Evolutionary conservation across 192 early-diverging fungal genomes (phyloP), one percentile per base, ranked within the genome.

Genomic region (Coemansia aciculifera): DNA sequence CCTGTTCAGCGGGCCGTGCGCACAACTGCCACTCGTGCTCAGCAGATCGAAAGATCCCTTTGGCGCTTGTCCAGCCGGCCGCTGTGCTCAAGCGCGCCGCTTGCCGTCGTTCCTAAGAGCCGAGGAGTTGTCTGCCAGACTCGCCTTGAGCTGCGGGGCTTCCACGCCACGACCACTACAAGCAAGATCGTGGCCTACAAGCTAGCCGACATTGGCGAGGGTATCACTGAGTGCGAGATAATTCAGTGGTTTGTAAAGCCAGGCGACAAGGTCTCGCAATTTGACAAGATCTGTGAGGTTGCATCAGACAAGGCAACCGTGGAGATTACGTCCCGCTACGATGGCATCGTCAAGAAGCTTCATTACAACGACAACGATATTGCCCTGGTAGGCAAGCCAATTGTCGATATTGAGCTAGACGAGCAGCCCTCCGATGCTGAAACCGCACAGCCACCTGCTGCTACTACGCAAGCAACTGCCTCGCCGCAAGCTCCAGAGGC

Each of bases 301-400:
- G 96, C 97, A 63, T 95, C 93, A 12, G 97, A 99, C 81, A 99
- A 99, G 85, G 97, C 97, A 10, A 91, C 97, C n/a, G 97, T 96
- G 9, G 95, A 99, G 80, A 98, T 99, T 79, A 94, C 97, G 21
- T 97, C 95, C 23, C 88, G 97, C 8, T 99, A 89, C 71, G 92
- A 95, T 64, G 97, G 97, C 44, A 85, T 83, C 15, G 85, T 99
- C 48, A 84, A 72, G 17, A 89, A 92, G 65, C 84, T 99, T 4
- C 78, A 96, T 76, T 91, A 97, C 78, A 82, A 87, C 39, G 86
- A 88, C 24, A 92, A 92, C 64, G 94, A 94, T 39, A 93, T 99
- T 82, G 97, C 97, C 19, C 89, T 84, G 71, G 97, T 99, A 17
- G 97, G 97, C 23, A 76, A 83, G 12, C 92, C 95, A 8, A 85